Percentiles rank a stretch among this genome's conserved stretches.
phyloP scores from a whole-genome alignment of 495 filamentous ascomycete species.

The Bacidia rubella region DNA sequence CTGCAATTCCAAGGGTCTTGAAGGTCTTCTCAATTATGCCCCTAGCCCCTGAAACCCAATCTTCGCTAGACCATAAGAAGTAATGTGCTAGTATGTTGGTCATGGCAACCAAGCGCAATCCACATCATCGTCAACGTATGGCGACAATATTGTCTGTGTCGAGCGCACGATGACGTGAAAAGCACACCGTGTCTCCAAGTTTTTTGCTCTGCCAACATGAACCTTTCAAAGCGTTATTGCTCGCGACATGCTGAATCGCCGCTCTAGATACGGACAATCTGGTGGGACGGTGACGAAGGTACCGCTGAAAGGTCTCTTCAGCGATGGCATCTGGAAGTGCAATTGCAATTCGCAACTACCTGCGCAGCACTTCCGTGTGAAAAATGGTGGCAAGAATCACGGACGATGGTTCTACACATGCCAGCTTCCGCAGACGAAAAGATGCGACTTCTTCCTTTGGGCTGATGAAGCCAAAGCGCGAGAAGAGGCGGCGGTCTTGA shows the following conservation, averaged over 20 bases:
- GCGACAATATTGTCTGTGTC: not conserved
- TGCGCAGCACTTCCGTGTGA: slow-evolving; percentile 46
- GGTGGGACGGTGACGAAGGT: slow-evolving; percentile 14
- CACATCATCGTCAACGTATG: no score
- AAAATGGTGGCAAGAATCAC: slow-evolving; percentile 52
- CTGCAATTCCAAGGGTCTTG: no score
- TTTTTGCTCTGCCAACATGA: not conserved
- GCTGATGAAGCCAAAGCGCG: slow-evolving; percentile 44
- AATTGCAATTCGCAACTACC: slow-evolving; percentile 51
- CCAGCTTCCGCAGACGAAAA: slow-evolving; percentile 33
- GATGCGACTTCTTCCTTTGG: slow-evolving; percentile 64
- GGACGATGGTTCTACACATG: slow-evolving; percentile 60
- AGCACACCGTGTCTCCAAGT: not conserved
- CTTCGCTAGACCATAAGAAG: not conserved
- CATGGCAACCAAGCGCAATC: not conserved
- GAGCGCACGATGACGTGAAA: not conserved
- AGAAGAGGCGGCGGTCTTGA: slow-evolving; percentile 37
- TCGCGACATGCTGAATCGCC: slow-evolving; percentile 15
- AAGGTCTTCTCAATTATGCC: no score
- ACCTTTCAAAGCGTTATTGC: not conserved
- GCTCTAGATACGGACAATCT: slow-evolving; percentile 8
- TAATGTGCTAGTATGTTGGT: not conserved
- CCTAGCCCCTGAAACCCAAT: no score
- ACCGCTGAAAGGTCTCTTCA: slow-evolving; percentile 40
- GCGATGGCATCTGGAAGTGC: slow-evolving; percentile 45